Percentiles rank a stretch among this genome's conserved stretches.
These are phyloP conservation scores for Phaeosphaeriaceae sp. DNA, from an alignment of 2,329 filamentous ascomycete genomes.

Conservation along the genomic window DNA sequence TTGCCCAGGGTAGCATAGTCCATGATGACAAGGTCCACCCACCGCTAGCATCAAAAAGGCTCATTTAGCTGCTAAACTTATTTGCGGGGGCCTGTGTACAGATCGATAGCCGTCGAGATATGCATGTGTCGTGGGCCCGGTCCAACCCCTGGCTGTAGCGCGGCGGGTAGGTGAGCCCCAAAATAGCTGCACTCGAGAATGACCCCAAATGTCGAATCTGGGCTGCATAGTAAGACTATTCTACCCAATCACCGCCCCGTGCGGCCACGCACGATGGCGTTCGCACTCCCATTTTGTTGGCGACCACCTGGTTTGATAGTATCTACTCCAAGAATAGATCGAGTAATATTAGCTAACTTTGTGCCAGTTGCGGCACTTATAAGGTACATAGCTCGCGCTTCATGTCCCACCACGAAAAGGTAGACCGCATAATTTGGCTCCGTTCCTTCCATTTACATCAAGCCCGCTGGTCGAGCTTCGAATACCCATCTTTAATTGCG, in stretches of 20 bases:
- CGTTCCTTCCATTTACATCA: conserved; percentile 47
- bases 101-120: conserved; percentile 35
- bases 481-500: conserved; percentile 55
- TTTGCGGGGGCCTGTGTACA: conserved; percentile 36
- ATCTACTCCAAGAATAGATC: conserved; percentile 57
- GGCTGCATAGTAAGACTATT: conserved; percentile 31
- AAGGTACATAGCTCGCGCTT: conserved; percentile 52
- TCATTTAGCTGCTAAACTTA: conserved; percentile 42
- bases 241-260: conserved; percentile 38
- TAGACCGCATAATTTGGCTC: conserved; percentile 58
- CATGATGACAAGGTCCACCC: conserved; percentile 19
- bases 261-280: conserved; percentile 31
- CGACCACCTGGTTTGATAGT: conserved; percentile 33
- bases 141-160: conserved; percentile 27
- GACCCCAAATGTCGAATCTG: conserved; percentile 43
- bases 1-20: conserved; percentile 26
- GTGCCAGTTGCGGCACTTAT: conserved; percentile 51
- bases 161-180: conserved; percentile 47
- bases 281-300: conserved; percentile 38
- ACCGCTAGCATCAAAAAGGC: conserved; percentile 29
- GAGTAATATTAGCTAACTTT: conserved; percentile 50
- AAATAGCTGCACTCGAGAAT: conserved; percentile 47
- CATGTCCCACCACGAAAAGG: conserved; percentile 35
- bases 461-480: conserved; percentile 58
- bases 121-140: conserved; percentile 26